Base-by-base conservation (phyloP, 768 basidiomycete genomes). In the Rhodotorula sphaerocarpa region DNA sequence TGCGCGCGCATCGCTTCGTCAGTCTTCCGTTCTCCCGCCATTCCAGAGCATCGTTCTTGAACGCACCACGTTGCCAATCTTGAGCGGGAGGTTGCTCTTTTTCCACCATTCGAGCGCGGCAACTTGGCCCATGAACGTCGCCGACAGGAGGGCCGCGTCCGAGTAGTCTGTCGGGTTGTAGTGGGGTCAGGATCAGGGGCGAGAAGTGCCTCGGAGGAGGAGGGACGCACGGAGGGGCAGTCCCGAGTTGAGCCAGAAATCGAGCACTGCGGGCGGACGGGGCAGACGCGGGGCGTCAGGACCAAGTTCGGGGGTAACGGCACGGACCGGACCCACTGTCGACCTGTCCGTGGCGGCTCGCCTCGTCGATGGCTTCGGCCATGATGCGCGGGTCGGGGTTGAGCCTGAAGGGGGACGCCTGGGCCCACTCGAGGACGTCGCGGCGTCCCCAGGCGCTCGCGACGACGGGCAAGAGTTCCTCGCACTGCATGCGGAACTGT, bases 61-160 rank as follows among this genome's bases (percentile, higher is more conserved):
- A 55, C 60, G 30, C 41, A 55, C 60, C 27, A 84, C 86, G 43
- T 86, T 83, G 5, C 88, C 88, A 28, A 89, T 82, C 74, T 88
- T 88, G 69, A 90, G 82, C 16, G 82, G 80, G 36, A 88, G 76
- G 6, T 78, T 77, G 4, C 74, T 74, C 48, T 74, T 74, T 36
- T 84, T 83, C 88, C 88, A 90, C 88, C 88, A 90, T 41, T 86
- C 84, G 46, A 90, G 80, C 9, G 88, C 83, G 7, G 80, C 77
- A n/a, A 88, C 78, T 69, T 83, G 84, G 63, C 86, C 86, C 72
- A 84, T 87, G 23, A 86, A 80, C 60, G 85, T 87, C 9, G 88
- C 88, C 64, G 83, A 80, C 70, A 88, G 86, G 41, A 90, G 82
- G 3, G 88, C 84, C 15, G 83, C 82, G 69, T 88, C 87, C 43